A percentile compares a stretch with the other conserved stretches of the same genome.
Conservation (phyloP, 2,329 filamentous ascomycete genomes). For the Pseudogymnoascus sp. region DNA sequence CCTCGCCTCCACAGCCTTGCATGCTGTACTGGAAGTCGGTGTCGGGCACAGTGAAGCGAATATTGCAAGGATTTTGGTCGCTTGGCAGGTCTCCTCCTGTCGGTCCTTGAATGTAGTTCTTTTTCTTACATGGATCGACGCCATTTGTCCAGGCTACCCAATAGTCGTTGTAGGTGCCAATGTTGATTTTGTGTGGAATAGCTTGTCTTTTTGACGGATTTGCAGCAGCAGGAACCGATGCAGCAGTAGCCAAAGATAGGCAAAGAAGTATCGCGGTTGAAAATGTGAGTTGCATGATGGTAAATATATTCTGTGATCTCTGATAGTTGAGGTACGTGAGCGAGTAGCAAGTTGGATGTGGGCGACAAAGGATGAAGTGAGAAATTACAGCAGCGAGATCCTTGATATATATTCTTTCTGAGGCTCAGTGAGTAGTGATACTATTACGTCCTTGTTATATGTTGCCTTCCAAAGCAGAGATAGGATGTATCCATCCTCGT, state of each 20-base stretch:
- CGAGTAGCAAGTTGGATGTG: background rate
- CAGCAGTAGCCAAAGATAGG: background rate
- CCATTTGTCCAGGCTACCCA: background rate
- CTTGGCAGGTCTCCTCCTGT: background rate
- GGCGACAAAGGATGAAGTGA: background rate
- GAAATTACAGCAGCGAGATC: background rate
- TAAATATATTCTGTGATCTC: background rate
- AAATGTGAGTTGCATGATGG: background rate
- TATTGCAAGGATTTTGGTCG: background rate
- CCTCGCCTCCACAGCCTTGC: background rate
- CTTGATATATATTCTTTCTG: background rate
- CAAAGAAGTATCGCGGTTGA: background rate
- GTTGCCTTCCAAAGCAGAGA: background rate
- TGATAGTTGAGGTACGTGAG: background rate
- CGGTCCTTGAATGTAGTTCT: background rate
- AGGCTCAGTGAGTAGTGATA: background rate
- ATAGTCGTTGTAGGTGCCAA: background rate
- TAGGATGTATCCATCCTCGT: background rate
- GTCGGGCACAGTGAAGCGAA: background rate
- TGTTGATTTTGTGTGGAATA: background rate
- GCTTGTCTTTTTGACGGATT: background rate
- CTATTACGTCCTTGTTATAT: background rate
- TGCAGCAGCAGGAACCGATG: background rate
- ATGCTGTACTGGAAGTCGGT: background rate
- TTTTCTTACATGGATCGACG: constrained; percentile 1